Evolutionary conservation across 306 rosid species (phyloP).

Genomic region (Bauhinia variegata): DNA sequence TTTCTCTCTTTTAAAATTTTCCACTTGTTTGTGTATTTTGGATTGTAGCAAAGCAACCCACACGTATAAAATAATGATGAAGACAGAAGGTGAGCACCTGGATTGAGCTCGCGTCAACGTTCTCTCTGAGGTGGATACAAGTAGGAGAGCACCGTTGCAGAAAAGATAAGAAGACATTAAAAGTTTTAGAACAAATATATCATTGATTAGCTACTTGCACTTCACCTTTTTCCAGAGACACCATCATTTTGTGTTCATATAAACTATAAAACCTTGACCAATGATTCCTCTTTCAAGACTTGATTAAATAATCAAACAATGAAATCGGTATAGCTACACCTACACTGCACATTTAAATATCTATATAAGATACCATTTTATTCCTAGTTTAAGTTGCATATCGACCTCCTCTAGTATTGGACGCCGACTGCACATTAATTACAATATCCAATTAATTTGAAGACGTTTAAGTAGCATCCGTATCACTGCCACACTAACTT

Average conservation of each 20-base stretch:
- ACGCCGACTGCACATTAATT: slow-evolving; percentile 11
- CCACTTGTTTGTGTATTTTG: slow-evolving; percentile 16
- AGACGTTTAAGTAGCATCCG: too few relatives aligned
- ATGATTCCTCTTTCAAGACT: too few relatives aligned
- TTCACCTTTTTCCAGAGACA: too few relatives aligned
- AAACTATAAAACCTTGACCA: too few relatives aligned
- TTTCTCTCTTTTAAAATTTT: not conserved
- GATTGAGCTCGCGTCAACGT: not conserved
- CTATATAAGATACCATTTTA: too few relatives aligned
- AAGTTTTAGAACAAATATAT: too few relatives aligned
- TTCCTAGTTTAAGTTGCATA: too few relatives aligned
- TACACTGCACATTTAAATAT: too few relatives aligned
- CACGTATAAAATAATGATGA: slow-evolving; percentile 15
- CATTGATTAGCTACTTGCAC: too few relatives aligned
- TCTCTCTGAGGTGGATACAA: not conserved
- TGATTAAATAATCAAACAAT: too few relatives aligned
- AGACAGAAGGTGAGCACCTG: slow-evolving; percentile 24
- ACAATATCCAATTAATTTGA: slow-evolving; percentile 1
- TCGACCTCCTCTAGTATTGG: not conserved
- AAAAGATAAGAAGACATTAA: not conserved
- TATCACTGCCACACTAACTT: slow-evolving; percentile 12
- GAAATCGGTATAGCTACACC: too few relatives aligned
- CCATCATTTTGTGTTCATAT: too few relatives aligned
- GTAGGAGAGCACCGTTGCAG: not conserved
- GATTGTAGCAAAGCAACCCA: slow-evolving; percentile 21